phyloP scores from a whole-genome alignment of 2,329 filamentous ascomycete genomes.

The Apiospora malaysiana region DNA sequence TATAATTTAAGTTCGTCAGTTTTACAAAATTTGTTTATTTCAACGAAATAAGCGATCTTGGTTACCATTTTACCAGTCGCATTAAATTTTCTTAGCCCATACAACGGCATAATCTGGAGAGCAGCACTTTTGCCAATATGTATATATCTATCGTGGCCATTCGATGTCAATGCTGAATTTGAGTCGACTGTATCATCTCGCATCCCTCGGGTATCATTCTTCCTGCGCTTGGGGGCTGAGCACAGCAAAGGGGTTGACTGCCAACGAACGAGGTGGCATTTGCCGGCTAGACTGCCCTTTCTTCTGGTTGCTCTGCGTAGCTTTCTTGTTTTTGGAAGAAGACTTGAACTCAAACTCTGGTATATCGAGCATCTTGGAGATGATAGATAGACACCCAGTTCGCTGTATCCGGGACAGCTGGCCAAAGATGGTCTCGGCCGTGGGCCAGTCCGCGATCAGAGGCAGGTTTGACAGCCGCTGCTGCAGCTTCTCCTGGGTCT shows the following conservation, averaged over 20 bases:
- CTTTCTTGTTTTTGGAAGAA: background rate
- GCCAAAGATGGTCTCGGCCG: background rate
- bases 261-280: conserved; percentile 20
- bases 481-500: conserved; percentile 16
- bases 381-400: background rate
- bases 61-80: no score
- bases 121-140: no score
- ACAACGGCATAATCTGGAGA: no score
- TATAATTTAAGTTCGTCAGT: no score
- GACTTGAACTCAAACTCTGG: conserved; percentile 12
- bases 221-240: conserved; percentile 20
- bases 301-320: background rate
- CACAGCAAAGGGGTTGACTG: conserved; percentile 19
- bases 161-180: background rate
- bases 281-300: background rate
- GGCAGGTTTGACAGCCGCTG: conserved; percentile 21
- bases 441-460: conserved; percentile 23
- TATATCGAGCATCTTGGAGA: conserved; percentile 20
- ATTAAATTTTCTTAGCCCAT: no score
- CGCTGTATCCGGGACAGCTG: conserved; percentile 10
- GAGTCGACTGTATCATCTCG: background rate
- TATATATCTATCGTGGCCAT: background rate
- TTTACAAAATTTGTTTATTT: no score
- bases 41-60: no score
- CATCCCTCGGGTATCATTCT: conserved; percentile 1